phyloP scores from a whole-genome alignment of 2,329 filamentous ascomycete genomes.

The Diaporthe amygdali region DNA sequence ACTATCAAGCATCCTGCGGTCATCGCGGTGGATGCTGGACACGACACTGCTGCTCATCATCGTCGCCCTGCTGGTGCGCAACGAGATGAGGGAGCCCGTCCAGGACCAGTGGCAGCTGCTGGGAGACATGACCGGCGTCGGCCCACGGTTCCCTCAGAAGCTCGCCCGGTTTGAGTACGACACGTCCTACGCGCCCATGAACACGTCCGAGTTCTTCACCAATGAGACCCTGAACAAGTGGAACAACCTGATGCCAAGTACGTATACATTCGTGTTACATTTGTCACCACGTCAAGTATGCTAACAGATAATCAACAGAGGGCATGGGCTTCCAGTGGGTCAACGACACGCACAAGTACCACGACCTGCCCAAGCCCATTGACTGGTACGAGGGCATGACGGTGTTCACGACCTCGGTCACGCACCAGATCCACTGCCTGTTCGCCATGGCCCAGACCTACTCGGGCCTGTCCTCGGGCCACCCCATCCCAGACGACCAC shows the following conservation, averaged over 20 bases:
- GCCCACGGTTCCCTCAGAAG: conserved; percentile 38
- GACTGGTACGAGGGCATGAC: conserved; percentile 39
- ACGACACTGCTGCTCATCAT: conserved; percentile 44
- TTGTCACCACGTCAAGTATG: no score
- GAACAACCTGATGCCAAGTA: conserved; percentile 43
- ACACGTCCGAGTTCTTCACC: conserved; percentile 43
- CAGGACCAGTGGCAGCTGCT: conserved; percentile 39
- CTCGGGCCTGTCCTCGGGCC: conserved; percentile 44
- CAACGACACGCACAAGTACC: conserved; percentile 41
- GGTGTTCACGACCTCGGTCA: conserved; percentile 43
- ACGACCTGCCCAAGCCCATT: conserved; percentile 41
- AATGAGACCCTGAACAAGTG: conserved; percentile 39
- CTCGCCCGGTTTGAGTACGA: conserved; percentile 40
- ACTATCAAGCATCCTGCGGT: conserved; percentile 34
- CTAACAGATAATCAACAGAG: conserved; percentile 26
- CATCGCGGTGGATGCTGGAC: conserved; percentile 44
- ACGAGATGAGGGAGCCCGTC: conserved; percentile 31
- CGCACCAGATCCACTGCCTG: conserved; percentile 43
- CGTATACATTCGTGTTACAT: no score
- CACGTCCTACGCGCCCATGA: conserved; percentile 39
- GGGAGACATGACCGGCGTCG: conserved; percentile 42
- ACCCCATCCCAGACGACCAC: conserved; percentile 47
- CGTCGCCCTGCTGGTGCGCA: conserved; percentile 40
- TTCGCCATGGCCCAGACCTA: conserved; percentile 40
- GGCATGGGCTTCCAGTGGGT: conserved; percentile 44